Evolutionary conservation across 352 stramenopile species (phyloP).

Genomic region (Pseudoperonospora humuli): DNA sequence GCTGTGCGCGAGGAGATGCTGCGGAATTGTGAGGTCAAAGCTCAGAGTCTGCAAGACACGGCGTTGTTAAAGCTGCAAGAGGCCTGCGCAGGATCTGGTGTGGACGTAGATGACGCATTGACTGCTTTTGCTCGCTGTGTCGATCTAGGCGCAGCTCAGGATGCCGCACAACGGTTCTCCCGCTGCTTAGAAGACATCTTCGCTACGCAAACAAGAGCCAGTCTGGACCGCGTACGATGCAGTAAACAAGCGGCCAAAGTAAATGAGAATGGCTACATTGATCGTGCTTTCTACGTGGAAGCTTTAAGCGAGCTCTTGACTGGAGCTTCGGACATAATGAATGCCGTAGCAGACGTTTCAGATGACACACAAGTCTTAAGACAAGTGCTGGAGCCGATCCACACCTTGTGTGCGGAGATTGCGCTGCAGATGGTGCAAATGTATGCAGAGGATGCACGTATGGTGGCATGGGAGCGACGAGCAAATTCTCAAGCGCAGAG

Average conservation of each 20-base stretch:
- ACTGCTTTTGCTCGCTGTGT: constrained; percentile 45
- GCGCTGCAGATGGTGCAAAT: constrained; percentile 64
- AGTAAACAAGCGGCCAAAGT: constrained; percentile 49
- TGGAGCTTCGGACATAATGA: constrained; percentile 68
- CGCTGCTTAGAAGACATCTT: constrained; percentile 48
- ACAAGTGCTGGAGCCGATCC: constrained; percentile 50
- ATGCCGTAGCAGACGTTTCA: constrained; percentile 63
- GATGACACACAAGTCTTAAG: constrained; percentile 26
- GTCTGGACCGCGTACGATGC: constrained; percentile 40
- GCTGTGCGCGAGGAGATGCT: constrained; percentile 75
- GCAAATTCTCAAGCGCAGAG: constrained; percentile 50
- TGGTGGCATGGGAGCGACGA: constrained; percentile 70
- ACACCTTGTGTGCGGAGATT: constrained; percentile 41
- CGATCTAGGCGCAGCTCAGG: constrained; percentile 25
- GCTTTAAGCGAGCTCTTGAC: constrained; percentile 62
- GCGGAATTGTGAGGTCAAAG: constrained; percentile 63
- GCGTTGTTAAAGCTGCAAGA: constrained; percentile 36
- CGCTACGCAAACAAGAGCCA: constrained; percentile 37
- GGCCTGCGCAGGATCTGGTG: constrained; percentile 28
- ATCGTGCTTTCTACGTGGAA: constrained; percentile 75
- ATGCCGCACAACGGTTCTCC: constrained; percentile 29
- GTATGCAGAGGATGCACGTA: constrained; percentile 63
- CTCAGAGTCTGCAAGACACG: constrained; percentile 28
- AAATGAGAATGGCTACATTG: constrained; percentile 80
- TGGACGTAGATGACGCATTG: constrained; percentile 47